These are phyloP conservation scores for Anethum foeniculum DNA, from an alignment of 140 eudicot genomes.

Conservation along the genomic window DNA sequence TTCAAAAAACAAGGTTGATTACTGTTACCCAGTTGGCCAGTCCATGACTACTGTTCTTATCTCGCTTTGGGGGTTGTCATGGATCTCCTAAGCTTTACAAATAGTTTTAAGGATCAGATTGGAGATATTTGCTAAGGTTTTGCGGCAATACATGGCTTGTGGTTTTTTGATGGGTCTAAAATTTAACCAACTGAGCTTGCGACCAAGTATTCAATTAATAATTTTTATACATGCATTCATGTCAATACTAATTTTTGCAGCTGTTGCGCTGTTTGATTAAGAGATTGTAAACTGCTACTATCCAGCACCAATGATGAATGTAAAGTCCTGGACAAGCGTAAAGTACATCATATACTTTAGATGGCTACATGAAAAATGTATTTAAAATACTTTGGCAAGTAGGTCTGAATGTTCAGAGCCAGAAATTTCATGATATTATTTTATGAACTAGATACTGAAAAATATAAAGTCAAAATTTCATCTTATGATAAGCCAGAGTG, in stretches of 20 bases:
- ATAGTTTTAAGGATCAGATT: slow-evolving; percentile 66
- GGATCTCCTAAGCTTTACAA: slow-evolving; percentile 65
- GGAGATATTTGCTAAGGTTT: slow-evolving; percentile 69
- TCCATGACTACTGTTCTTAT: slow-evolving; percentile 56
- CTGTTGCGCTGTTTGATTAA: slow-evolving; percentile 67
- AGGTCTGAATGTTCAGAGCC: too few relatives aligned
- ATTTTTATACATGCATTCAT: slow-evolving; percentile 79
- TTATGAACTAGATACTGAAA: too few relatives aligned
- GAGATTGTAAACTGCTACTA: slow-evolving; percentile 76
- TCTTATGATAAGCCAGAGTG: too few relatives aligned
- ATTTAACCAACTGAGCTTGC: slow-evolving; percentile 49
- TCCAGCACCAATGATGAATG: slow-evolving; percentile 36
- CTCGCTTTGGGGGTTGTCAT: slow-evolving; percentile 64
- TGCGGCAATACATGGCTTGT: slow-evolving; percentile 57
- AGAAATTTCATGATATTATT: too few relatives aligned
- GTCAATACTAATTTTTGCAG: slow-evolving; percentile 73
- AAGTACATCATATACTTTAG: too few relatives aligned
- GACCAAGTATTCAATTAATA: slow-evolving; percentile 43
- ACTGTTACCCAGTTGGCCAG: slow-evolving; percentile 46
- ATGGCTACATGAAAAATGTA: too few relatives aligned
- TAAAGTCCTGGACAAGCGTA: too few relatives aligned
- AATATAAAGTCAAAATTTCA: too few relatives aligned
- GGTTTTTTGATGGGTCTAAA: slow-evolving; percentile 78
- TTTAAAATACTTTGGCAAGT: too few relatives aligned
- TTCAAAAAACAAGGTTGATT: slow-evolving; percentile 73